These are phyloP conservation scores for Plantago major DNA, from an alignment of 257 asterid genomes.

Conservation along the genomic window DNA sequence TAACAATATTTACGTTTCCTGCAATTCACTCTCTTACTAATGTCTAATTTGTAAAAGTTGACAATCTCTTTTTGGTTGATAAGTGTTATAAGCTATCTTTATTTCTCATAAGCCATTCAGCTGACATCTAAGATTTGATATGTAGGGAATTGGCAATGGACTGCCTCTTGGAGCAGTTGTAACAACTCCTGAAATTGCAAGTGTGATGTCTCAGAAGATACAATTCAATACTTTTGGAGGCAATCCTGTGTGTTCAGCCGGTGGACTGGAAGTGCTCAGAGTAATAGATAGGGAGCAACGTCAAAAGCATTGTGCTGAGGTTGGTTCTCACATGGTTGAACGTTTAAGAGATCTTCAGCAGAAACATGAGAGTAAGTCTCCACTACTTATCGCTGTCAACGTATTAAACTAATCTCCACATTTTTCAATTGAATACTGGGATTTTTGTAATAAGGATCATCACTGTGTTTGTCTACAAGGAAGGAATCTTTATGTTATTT, in stretches of 20 bases:
- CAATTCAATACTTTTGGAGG: constrained; percentile 97
- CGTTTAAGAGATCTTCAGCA: constrained; percentile 70
- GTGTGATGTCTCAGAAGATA: constrained; percentile 76
- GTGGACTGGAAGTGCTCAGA: constrained; percentile 84
- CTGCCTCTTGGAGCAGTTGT: constrained; percentile 98
- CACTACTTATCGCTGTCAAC: constrained; percentile 1
- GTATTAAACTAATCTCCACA: constrained; percentile 8
- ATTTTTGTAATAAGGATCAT: not conserved
- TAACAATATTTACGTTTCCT: not conserved
- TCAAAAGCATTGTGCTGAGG: constrained; percentile 75
- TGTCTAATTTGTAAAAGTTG: no score
- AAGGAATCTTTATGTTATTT: not conserved
- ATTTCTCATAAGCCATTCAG: no score
- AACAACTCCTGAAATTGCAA: constrained; percentile 96
- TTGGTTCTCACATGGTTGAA: constrained; percentile 74
- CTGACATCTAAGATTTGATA: constrained; percentile 12
- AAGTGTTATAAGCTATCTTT: no score
- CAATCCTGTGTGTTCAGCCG: constrained; percentile 97
- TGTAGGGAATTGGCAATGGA: constrained; percentile 94
- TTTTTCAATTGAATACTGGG: not conserved
- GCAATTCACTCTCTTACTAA: no score
- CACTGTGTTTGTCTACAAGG: not conserved
- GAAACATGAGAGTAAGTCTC: constrained; percentile 65
- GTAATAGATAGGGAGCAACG: constrained; percentile 87
- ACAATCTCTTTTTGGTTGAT: no score